A percentile compares a stretch with the other conserved stretches of the same genome.
These are phyloP conservation scores for Kodamaea arcana DNA, from an alignment of 1,139 yeast genomes.

Conservation along the genomic window DNA sequence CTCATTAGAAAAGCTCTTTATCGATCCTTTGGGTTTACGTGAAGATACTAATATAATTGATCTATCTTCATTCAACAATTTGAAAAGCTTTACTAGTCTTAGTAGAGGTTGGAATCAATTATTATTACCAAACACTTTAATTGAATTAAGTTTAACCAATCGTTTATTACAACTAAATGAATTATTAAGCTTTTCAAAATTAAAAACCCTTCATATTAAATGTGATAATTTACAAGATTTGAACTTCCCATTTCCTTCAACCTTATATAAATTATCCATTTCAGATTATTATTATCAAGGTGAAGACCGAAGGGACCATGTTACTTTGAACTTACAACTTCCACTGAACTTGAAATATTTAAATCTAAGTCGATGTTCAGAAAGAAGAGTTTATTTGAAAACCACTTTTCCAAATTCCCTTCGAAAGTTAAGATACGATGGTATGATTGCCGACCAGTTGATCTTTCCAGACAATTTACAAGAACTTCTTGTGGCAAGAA, in stretches of 20 bases:
- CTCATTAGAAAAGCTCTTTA: neutral
- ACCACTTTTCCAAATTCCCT: neutral
- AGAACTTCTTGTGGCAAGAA: neutral
- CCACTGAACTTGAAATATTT: neutral
- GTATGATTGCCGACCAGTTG: neutral
- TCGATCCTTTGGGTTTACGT: neutral
- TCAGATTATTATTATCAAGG: neutral
- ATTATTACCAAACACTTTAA: neutral
- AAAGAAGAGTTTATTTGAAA: neutral
- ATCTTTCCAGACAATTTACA: neutral
- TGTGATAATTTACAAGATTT: slow-evolving; percentile 1
- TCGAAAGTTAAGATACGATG: neutral
- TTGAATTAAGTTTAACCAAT: neutral
- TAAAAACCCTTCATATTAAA: neutral
- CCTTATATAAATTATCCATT: neutral
- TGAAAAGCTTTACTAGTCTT: neutral
- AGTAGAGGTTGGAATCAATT: neutral
- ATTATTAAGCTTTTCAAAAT: neutral
- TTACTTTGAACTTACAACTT: neutral
- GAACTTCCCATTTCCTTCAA: neutral
- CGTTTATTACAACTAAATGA: neutral
- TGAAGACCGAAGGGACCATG: neutral
- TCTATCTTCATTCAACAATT: neutral
- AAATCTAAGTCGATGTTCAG: neutral
- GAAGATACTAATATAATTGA: neutral